Evolutionary conservation across 2,329 filamentous ascomycete genomes (phyloP), one percentile per base, ranked within the genome.

Genomic region (Ophiostoma pallidulum): DNA sequence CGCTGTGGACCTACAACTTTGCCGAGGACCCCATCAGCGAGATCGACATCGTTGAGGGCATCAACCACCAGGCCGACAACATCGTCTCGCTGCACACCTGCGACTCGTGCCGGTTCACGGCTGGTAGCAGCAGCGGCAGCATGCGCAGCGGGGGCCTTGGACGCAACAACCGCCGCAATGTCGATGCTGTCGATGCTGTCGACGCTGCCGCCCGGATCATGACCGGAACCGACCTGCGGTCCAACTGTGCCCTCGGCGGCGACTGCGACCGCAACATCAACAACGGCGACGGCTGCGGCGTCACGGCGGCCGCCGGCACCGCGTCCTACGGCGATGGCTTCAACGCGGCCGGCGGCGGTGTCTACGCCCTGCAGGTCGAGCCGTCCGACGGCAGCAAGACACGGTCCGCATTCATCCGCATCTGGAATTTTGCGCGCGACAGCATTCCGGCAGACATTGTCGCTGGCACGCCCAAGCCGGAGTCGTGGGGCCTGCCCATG

Each of bases 21-120:
- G 56, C 64, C 49, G 75, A 73, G 69, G 71, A 73, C 19, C 63
- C 62, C 22, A 63, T 67, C 43, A 71, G 72, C 41, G 73, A 76
- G 57, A 69, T 77, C 51, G 73, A 77, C 54, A 73, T 76, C 51
- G 71, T 77, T 52, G 74, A 77, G 58, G 72, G 72, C 24, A 66
- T 74, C 47, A 72, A 73, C 41, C 54, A 59, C 29, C 65, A 70
- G 48, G 52, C 57, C 13, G 54, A 58, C 40, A 73, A 75, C 57
- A 60, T 63, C 38, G 65, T 77, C 64, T 67, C 71, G 41, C 56
- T 78, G 46, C 67, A 73, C 59, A 74, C 72, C 19, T 64, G 58
- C 47, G 53, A 64, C 13, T 62, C 66, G 19, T 75, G 72, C 59
- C 58, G 58, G 9, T 68, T 74, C 53, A 56, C 58, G 8, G 37